Evolutionary conservation across 305 asterid genomes (phyloP).

Genomic region (Ajuga reptans): DNA sequence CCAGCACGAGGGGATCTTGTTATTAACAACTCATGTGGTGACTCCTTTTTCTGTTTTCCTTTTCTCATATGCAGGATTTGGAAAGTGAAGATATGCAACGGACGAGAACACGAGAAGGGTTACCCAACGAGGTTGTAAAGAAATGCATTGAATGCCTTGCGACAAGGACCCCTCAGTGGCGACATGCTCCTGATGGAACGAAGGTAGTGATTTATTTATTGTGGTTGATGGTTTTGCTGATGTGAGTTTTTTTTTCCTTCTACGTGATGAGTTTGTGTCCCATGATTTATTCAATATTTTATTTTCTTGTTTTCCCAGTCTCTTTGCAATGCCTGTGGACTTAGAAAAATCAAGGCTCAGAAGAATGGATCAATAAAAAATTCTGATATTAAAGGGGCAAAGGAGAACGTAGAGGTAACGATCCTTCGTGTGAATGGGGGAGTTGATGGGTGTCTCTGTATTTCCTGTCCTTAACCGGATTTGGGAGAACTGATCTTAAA

Average conservation of each 20-base stretch:
- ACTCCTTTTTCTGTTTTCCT: not conserved
- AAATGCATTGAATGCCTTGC: slow-evolving; percentile 1
- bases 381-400: not conserved
- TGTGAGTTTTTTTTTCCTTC: not conserved
- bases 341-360: not conserved
- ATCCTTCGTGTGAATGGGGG: not conserved
- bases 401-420: slow-evolving; percentile 26
- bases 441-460: no score
- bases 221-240: not conserved
- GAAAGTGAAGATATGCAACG: slow-evolving; percentile 5
- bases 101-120: slow-evolving; percentile 1
- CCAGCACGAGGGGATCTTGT: not conserved
- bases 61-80: slow-evolving; percentile 21
- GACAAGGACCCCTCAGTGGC: slow-evolving; percentile 1
- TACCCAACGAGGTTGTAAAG: slow-evolving; percentile 1
- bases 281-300: no score
- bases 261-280: not conserved
- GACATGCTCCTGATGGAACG: not conserved
- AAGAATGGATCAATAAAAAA: slow-evolving; percentile 15
- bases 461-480: no score
- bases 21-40: not conserved
- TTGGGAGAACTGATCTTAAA: no score
- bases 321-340: slow-evolving; percentile 17
- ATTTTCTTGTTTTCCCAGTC: slow-evolving; percentile 9
- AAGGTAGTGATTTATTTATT: slow-evolving; percentile 3